Percentiles rank a stretch among this genome's conserved stretches.
These are phyloP conservation scores for Amphicarpaea edgeworthii DNA, from an alignment of 306 rosid genomes.

Conservation along the genomic window DNA sequence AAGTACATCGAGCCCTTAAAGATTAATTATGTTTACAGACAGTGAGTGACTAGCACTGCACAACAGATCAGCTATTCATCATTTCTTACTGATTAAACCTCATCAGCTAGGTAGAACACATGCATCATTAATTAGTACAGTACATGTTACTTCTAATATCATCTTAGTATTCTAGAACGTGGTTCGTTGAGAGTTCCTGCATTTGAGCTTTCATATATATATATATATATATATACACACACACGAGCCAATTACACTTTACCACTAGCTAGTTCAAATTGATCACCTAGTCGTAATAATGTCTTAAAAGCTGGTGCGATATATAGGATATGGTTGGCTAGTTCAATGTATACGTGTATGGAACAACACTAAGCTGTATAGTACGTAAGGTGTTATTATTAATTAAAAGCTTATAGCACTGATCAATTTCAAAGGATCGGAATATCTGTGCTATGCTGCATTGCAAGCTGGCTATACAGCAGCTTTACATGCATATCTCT, in stretches of 20 bases:
- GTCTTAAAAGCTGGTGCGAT: neutral
- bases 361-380: neutral
- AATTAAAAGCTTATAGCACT: conserved; percentile 1
- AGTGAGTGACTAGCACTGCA: conserved; percentile 45
- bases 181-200: conserved; percentile 46
- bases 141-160: conserved; percentile 35
- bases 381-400: no score
- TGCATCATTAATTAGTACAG: conserved; percentile 31
- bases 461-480: conserved; percentile 26
- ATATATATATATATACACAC: no score
- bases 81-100: no score
- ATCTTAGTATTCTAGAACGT: conserved; percentile 20
- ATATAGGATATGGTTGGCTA: neutral
- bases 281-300: neutral
- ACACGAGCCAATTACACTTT: neutral
- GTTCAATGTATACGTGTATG: conserved; percentile 8
- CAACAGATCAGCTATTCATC: conserved; percentile 34
- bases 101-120: no score
- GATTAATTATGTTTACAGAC: conserved; percentile 44
- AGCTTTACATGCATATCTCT: conserved; percentile 11
- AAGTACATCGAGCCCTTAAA: conserved; percentile 59
- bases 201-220: conserved; percentile 52
- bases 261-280: neutral
- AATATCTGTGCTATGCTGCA: conserved; percentile 1
- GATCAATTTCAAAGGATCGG: conserved; percentile 2